Evolutionary conservation across 257 asterid genomes (phyloP).

Genomic region (Solanum tarijense): DNA sequence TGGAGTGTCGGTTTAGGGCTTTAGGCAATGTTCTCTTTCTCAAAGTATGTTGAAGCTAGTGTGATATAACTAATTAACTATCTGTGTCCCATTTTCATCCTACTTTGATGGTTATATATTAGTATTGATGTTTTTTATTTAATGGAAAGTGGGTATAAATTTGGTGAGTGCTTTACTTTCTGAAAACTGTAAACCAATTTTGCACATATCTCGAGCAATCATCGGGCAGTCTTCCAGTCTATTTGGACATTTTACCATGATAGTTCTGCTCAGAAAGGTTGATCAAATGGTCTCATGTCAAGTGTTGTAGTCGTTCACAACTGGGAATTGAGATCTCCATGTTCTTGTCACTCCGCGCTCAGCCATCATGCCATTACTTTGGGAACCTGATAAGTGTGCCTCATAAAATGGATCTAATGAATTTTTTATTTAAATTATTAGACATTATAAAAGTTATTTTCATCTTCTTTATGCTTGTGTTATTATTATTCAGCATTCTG

Average conservation of each 20-base stretch:
- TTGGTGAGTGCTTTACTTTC: not conserved
- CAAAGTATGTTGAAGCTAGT: not conserved
- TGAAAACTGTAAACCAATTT: not conserved
- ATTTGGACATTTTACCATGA: not conserved
- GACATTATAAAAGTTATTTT: not conserved
- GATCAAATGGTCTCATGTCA: not conserved
- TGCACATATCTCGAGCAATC: not conserved
- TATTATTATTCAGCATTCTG: not conserved
- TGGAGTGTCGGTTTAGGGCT: not conserved
- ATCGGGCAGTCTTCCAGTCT: not conserved
- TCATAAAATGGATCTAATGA: not conserved
- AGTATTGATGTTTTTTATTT: not conserved
- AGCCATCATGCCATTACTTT: not conserved
- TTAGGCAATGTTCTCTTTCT: not conserved
- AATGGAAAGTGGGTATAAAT: not conserved
- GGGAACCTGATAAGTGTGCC: not conserved
- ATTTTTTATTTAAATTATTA: too few species aligned
- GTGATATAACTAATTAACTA: not conserved
- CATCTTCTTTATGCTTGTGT: not conserved
- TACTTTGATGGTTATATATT: not conserved
- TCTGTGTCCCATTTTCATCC: not conserved
- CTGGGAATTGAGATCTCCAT: not conserved
- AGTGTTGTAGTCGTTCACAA: not conserved
- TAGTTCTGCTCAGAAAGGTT: not conserved
- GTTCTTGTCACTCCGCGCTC: not conserved